Conservation (phyloP, 352 stramenopile genomes). For the Pythium vanterpoolii region DNA sequence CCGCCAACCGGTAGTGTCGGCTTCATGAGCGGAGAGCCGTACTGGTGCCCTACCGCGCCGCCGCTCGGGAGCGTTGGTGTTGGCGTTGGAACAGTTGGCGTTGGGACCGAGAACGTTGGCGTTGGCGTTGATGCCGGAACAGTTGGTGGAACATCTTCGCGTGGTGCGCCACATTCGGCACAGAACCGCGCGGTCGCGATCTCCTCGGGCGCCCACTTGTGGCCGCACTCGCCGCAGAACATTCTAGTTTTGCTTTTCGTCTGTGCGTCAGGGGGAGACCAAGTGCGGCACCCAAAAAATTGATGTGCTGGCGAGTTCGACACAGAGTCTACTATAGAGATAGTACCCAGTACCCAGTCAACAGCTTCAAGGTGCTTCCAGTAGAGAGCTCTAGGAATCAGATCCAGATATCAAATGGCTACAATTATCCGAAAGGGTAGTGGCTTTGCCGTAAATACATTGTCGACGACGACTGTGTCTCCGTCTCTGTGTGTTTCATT, state of each 20-base stretch:
- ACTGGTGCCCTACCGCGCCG: constrained; percentile 5
- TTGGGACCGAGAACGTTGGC: constrained; percentile 15
- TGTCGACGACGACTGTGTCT: background rate
- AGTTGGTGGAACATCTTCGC: constrained; percentile 44
- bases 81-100: constrained; percentile 18
- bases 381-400: constrained; percentile 9
- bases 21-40: constrained; percentile 23
- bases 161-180: constrained; percentile 71
- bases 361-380: constrained; percentile 22
- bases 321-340: constrained; percentile 11
- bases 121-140: background rate
- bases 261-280: background rate
- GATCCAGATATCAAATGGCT: constrained; percentile 18
- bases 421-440: constrained; percentile 10
- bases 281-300: constrained; percentile 9
- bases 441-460: background rate
- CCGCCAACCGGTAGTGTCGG: constrained; percentile 12
- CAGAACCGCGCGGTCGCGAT: constrained; percentile 79
- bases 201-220: constrained; percentile 76
- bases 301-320: background rate
- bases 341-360: background rate
- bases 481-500: background rate
- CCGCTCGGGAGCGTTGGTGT: constrained; percentile 11
- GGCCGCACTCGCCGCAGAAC: constrained; percentile 83
- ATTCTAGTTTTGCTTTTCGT: constrained; percentile 28